Evolutionary conservation across 805 yeast species (phyloP).

Genomic region (Hanseniaspora thailandica): DNA sequence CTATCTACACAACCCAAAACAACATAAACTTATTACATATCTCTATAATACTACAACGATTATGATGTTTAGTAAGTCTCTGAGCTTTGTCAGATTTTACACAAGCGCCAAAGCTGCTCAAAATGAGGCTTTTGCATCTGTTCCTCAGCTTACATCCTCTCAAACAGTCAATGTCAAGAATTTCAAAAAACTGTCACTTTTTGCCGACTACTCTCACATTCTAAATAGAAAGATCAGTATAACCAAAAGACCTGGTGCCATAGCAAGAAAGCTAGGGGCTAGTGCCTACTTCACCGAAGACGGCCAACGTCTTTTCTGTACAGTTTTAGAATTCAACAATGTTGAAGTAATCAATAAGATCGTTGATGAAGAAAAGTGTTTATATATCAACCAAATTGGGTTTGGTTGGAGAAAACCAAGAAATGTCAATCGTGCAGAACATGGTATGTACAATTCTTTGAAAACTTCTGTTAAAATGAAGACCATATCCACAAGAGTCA

Average conservation of each 20-base stretch:
- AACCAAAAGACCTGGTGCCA: constrained; percentile 67
- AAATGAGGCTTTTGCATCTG: no score
- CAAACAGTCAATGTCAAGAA: constrained; percentile 6
- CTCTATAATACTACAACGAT: neutral
- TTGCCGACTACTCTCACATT: neutral
- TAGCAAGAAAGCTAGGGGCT: constrained; percentile 85
- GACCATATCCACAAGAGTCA: constrained; percentile 69
- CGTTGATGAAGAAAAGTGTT: constrained; percentile 63
- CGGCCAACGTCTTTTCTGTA: constrained; percentile 69
- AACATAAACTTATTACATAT: neutral
- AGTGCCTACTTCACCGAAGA: constrained; percentile 61
- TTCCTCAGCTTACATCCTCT: constrained; percentile 4
- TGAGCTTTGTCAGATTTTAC: neutral
- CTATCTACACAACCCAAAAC: no score
- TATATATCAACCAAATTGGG: constrained; percentile 78
- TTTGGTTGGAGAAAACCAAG: constrained; percentile 55
- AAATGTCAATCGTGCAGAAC: constrained; percentile 50
- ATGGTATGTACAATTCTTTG: constrained; percentile 71
- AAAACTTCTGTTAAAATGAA: constrained; percentile 71
- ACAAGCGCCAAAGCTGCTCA: neutral
- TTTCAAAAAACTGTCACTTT: constrained; percentile 4
- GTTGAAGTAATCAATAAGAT: constrained; percentile 74
- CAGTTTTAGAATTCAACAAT: constrained; percentile 75
- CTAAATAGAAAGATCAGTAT: constrained; percentile 56
- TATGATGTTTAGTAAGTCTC: neutral